Conservation (phyloP, 1,139 yeast species). For the Yamadazyma taylorii region DNA sequence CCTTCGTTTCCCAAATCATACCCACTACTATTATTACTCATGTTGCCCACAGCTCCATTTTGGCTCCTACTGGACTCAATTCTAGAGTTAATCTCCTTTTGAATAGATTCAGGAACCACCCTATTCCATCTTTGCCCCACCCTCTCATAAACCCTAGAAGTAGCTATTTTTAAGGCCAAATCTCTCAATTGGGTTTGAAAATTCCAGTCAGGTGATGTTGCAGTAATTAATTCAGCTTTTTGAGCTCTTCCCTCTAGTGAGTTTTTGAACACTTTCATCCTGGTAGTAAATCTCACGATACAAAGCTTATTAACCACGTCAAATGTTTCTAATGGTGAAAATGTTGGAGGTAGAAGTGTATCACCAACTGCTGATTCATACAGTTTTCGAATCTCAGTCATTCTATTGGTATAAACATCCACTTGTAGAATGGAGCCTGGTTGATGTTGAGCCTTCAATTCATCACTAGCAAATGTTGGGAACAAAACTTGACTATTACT, state of each 20-base stretch:
- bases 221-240: slow-evolving; percentile 5
- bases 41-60: too few species aligned
- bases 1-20: too few species aligned
- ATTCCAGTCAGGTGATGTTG: slow-evolving; percentile 1
- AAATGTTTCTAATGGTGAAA: neutral
- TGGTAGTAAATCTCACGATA: slow-evolving; percentile 5
- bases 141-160: too few species aligned
- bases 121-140: too few species aligned
- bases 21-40: too few species aligned
- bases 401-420: neutral
- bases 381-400: neutral
- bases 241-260: slow-evolving; percentile 10
- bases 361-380: neutral
- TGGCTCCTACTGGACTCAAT: too few species aligned
- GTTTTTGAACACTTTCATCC: slow-evolving; percentile 6
- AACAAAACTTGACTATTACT: slow-evolving; percentile 8
- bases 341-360: too few species aligned
- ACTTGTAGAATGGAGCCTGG: neutral
- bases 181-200: neutral
- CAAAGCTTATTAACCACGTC: slow-evolving; percentile 4
- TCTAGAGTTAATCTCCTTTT: too few species aligned
- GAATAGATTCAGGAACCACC: too few species aligned
- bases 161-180: neutral
- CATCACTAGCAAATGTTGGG: too few species aligned
- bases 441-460: too few species aligned